Percentiles rank a stretch among this genome's conserved stretches.
Conservation (phyloP, 2,329 filamentous ascomycete genomes). For the Talaromyces sp. region DNA sequence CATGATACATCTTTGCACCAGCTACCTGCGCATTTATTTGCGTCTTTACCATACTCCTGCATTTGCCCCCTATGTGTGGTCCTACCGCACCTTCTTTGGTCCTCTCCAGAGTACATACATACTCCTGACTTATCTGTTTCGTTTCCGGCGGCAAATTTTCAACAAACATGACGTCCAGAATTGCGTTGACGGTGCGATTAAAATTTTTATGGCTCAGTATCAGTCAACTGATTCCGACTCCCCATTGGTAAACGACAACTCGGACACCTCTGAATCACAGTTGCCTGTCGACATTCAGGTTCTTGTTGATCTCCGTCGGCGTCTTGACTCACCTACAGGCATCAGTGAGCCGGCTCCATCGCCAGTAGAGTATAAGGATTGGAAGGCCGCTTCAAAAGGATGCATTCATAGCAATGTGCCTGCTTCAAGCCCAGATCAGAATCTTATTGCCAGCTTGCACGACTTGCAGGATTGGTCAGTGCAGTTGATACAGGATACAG, state of each 20-base stretch:
- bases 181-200: background rate
- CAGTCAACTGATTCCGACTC: background rate
- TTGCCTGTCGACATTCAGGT: background rate
- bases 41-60: background rate
- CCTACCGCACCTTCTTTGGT: background rate
- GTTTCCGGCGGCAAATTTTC: background rate
- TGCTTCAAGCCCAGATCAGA: background rate
- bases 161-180: background rate
- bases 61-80: background rate
- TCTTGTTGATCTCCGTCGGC: background rate
- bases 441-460: background rate
- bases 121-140: background rate
- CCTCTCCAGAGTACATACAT: background rate
- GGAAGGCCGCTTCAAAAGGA: background rate
- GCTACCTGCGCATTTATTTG: background rate
- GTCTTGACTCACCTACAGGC: background rate
- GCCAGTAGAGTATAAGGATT: background rate
- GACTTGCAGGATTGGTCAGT: background rate
- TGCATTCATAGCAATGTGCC: background rate
- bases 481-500: background rate
- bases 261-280: background rate
- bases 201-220: background rate
- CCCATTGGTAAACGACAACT: background rate
- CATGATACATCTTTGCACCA: background rate
- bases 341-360: background rate